These are phyloP conservation scores for Paecilomyces variotii DNA, from an alignment of 2,329 filamentous ascomycete species.

Conservation along the genomic window DNA sequence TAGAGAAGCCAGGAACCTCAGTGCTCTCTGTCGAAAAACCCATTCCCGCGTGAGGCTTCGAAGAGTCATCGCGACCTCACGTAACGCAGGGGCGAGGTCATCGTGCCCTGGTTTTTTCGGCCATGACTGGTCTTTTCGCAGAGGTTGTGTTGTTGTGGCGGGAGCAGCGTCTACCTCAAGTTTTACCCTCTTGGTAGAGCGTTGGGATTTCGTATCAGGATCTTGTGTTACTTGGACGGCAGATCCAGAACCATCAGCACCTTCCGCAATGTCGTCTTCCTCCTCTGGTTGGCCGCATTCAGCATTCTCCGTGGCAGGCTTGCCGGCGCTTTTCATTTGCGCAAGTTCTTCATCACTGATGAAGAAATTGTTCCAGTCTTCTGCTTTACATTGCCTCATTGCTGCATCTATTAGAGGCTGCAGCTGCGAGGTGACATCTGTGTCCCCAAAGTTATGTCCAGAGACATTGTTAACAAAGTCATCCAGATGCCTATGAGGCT, in stretches of 20 bases:
- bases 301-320: background rate
- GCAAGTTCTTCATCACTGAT: background rate
- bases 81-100: conserved; percentile 12
- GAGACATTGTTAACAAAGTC: conserved; percentile 19
- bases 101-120: conserved; percentile 3
- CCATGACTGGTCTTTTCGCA: background rate
- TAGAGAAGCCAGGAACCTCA: conserved; percentile 17
- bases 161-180: background rate
- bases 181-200: conserved; percentile 1
- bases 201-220: background rate
- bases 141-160: background rate
- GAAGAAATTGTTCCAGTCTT: conserved; percentile 26
- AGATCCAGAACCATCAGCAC: background rate
- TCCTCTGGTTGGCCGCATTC: background rate
- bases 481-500: conserved; percentile 17
- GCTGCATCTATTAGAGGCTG: conserved; percentile 14
- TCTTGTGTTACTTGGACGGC: background rate
- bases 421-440: conserved; percentile 14
- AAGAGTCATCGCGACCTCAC: conserved; percentile 12
- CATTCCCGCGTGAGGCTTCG: conserved; percentile 14
- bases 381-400: conserved; percentile 7
- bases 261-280: background rate
- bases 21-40: conserved; percentile 12
- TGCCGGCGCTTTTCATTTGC: background rate
- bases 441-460: conserved; percentile 22